Base-by-base conservation (phyloP, 345 rosid genomes). In the Barbarea vulgaris region DNA sequence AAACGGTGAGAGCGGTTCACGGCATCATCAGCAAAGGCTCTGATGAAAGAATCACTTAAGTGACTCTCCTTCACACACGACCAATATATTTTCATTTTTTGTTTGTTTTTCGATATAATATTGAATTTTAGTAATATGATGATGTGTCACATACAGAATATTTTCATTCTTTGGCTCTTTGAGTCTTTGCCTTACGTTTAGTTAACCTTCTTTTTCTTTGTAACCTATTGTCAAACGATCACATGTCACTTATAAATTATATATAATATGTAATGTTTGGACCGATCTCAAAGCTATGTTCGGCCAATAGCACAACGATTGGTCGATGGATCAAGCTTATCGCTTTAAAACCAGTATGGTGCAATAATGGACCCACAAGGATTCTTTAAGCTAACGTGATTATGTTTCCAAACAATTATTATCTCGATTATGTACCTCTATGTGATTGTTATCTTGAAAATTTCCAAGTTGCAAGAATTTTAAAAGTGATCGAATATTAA, bases 1-100 rank as follows among this genome's bases (percentile, higher is more conserved):
- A 69, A 76, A 30, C 24, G 56, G 79, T 11, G 79, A 75, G 74
- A 75, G 56, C 69, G 75, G 65, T 69, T 69, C 79, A 33, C 70
- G 25, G 51, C 28, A 76, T 22, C 64, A 69, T 30, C 70, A 76
- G 31, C 69, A 76, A 69, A 67, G 68, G 68, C 69, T n/a, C 19
- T 28, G 79, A 50, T 75, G 69, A 75, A 56, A 5, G 8, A 42
- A 46, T 44, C 67, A 11, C 31, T 58, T 34, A 56, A 58, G 73
- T 67, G 73, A 48, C 51, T 66, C n/a, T 65, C 57, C 57, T 55
- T 65, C 46, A 58, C 46, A 68, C 63, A 48, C 55, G 39, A 41
- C 69, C 48, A 41, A 4, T 74, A 41, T 28, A 56, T 44, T 65
- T 55, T 58, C n/a, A n/a, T 28, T 65, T 48, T 31, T 67, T 14